Conservation (phyloP, 192 early-diverging fungal genomes). For the Backusella tarrabulga region DNA sequence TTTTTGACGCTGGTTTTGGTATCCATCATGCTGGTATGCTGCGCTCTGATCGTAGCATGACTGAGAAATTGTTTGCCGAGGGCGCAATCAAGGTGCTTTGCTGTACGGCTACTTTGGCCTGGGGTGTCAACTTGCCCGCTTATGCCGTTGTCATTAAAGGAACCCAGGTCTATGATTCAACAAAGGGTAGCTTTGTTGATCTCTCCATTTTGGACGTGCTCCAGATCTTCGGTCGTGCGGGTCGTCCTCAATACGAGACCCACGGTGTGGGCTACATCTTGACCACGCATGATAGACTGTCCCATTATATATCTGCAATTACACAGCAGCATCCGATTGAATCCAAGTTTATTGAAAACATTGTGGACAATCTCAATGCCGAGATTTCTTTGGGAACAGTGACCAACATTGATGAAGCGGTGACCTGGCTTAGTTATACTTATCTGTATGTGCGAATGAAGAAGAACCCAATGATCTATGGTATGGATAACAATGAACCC, state of each 20-base stretch:
- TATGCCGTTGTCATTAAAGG: conserved; percentile 99
- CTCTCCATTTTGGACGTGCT: conserved; percentile 97
- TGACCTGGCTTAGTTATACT: conserved; percentile 96
- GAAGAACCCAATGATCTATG: conserved; percentile 93
- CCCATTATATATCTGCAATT: conserved; percentile 92
- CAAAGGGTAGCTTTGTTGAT: conserved; percentile 93
- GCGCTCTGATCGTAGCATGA: conserved; percentile 80
- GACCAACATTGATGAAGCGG: conserved; percentile 92
- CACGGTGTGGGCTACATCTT: conserved; percentile 94
- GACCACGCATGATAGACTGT: conserved; percentile 90
- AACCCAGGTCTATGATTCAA: conserved; percentile 92
- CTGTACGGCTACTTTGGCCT: conserved; percentile 98
- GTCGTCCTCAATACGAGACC: conserved; percentile 89
- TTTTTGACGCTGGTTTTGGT: conserved; percentile 81
- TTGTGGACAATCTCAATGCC: conserved; percentile 96
- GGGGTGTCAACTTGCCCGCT: conserved; percentile 99
- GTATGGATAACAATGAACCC: conserved; percentile 75
- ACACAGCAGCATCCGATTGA: conserved; percentile 98
- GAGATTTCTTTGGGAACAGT: conserved; percentile 96
- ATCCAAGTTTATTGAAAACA: conserved; percentile 79
- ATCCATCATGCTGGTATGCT: conserved; percentile 99
- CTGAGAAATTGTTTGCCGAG: conserved; percentile 87
- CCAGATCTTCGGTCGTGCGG: conserved; percentile 99
- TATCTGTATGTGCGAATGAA: conserved; percentile 96
- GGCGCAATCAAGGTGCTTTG: conserved; percentile 84